These are phyloP conservation scores for Phlebiopsis gigantea DNA, from an alignment of 768 basidiomycete species.

Conservation along the genomic window DNA sequence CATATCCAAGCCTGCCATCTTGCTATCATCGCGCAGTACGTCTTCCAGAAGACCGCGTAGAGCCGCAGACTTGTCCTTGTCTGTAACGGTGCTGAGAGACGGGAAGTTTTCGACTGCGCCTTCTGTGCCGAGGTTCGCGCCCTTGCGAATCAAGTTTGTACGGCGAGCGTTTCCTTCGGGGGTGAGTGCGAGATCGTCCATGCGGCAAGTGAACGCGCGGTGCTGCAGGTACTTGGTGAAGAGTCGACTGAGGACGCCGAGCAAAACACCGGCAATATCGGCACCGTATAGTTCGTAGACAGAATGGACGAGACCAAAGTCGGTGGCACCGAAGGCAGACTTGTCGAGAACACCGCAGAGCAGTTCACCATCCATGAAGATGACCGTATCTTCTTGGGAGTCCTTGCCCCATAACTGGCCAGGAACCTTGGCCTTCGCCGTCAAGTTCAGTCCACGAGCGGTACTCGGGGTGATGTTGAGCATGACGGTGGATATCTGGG, in stretches of 20 bases:
- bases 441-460: conserved; percentile 77
- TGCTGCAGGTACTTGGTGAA: conserved; percentile 98
- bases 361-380: conserved; percentile 91
- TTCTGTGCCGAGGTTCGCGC: conserved; percentile 70
- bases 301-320: conserved; percentile 95
- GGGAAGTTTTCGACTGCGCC: conserved; percentile 91
- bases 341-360: conserved; percentile 95
- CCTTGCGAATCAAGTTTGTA: conserved; percentile 58
- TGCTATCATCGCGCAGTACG: conserved; percentile 89
- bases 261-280: conserved; percentile 80
- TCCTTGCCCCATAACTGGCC: conserved; percentile 80
- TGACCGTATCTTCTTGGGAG: conserved; percentile 76
- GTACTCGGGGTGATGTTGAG: conserved; percentile 83
- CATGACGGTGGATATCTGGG: conserved; percentile 88
- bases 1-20: conserved; percentile 96
- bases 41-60: conserved; percentile 77
- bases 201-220: conserved; percentile 95
- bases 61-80: conserved; percentile 48
- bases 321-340: conserved; percentile 92
- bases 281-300: conserved; percentile 94
- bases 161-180: conserved; percentile 71
- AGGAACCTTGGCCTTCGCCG: conserved; percentile 85
- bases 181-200: conserved; percentile 95
- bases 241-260: conserved; percentile 88
- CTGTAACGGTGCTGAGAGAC: conserved; percentile 49